These are phyloP conservation scores for Heliamphora pulchella DNA, from an alignment of 179 eudicot genomes.

Conservation along the genomic window DNA sequence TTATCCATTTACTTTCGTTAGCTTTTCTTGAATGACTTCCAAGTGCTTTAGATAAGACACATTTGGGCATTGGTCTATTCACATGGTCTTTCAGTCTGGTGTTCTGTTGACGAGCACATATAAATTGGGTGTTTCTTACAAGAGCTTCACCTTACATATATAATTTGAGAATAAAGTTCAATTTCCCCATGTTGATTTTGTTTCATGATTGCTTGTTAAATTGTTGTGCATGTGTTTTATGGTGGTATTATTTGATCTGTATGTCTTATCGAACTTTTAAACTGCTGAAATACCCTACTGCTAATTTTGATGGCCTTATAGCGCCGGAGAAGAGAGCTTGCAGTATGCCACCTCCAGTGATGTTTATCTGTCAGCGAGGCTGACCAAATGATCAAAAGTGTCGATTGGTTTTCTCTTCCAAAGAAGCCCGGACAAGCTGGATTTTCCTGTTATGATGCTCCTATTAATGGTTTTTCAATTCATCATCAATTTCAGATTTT, in stretches of 20 bases:
- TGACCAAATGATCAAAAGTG: too few species aligned
- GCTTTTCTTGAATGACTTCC: neutral
- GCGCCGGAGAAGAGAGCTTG: too few species aligned
- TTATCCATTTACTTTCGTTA: slow-evolving; percentile 46
- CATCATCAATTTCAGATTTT: too few species aligned
- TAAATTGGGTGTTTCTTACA: slow-evolving; percentile 1
- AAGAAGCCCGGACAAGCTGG: too few species aligned
- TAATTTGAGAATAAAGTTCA: neutral
- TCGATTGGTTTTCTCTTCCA: too few species aligned
- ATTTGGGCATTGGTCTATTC: neutral
- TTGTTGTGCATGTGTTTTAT: neutral
- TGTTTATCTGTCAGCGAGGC: too few species aligned
- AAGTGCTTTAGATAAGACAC: neutral
- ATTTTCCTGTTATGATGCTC: too few species aligned
- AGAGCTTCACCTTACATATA: neutral
- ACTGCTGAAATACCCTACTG: too few species aligned
- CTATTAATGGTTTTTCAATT: too few species aligned
- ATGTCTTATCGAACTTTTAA: neutral
- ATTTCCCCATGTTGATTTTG: neutral
- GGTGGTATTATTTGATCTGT: neutral
- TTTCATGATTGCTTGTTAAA: neutral
- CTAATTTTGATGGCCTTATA: too few species aligned
- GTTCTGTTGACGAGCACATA: slow-evolving; percentile 12
- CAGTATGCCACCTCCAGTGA: too few species aligned
- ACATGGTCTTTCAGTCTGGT: slow-evolving; percentile 8